These are phyloP conservation scores for Sclerotinia sclerotiorum DNA, from an alignment of 2,329 filamentous ascomycete genomes.

Conservation along the genomic window DNA sequence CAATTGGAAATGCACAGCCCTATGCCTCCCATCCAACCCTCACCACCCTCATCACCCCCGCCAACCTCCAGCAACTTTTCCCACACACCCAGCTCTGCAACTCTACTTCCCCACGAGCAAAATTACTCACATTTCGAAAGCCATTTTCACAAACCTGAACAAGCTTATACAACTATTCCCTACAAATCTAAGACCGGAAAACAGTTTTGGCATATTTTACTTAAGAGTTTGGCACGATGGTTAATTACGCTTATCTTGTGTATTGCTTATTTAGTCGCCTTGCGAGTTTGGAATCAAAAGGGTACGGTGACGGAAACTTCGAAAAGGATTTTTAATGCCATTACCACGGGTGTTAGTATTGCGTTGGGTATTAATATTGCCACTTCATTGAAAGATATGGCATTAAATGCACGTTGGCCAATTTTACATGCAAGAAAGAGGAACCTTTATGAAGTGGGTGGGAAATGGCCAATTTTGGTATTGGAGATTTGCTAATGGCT, in stretches of 20 bases:
- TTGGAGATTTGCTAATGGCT: slow-evolving; percentile 18
- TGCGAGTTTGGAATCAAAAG: slow-evolving; percentile 28
- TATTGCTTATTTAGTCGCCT: slow-evolving; percentile 30
- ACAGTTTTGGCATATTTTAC: slow-evolving; percentile 35
- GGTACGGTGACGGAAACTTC: slow-evolving; percentile 39
- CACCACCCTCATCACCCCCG: background rate
- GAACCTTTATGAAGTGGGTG: slow-evolving; percentile 44
- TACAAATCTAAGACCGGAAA: slow-evolving; percentile 25
- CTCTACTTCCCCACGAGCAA: background rate
- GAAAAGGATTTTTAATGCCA: slow-evolving; percentile 47
- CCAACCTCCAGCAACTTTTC: background rate
- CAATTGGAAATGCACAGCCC: background rate
- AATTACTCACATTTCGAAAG: background rate
- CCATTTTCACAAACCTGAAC: background rate
- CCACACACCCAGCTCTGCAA: background rate
- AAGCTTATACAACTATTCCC: background rate
- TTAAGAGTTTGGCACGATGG: slow-evolving; percentile 30
- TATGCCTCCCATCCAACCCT: background rate
- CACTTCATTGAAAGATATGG: slow-evolving; percentile 47
- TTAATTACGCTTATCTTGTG: slow-evolving; percentile 34
- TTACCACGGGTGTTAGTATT: slow-evolving; percentile 49
- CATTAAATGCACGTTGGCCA: slow-evolving; percentile 49
- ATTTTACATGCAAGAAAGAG: slow-evolving; percentile 44
- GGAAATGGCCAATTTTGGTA: background rate
- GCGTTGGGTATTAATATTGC: slow-evolving; percentile 46